These are phyloP conservation scores for Apostasia shenzhenica DNA, from an alignment of 106 monocot genomes.

Conservation along the genomic window DNA sequence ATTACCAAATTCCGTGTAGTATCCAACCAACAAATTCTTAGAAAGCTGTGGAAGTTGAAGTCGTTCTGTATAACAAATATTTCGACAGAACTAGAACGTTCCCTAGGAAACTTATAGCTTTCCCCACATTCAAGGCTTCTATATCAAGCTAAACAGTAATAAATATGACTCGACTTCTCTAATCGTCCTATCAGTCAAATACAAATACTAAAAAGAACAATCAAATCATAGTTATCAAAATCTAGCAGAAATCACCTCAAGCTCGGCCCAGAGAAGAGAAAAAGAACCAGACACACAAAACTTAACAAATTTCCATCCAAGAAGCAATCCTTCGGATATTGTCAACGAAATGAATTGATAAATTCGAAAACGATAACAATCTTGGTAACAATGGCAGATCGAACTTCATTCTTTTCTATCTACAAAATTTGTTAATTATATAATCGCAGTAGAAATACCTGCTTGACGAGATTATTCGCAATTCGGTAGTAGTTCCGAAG, in stretches of 20 bases:
- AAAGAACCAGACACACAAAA: not conserved
- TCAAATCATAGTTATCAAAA: no score
- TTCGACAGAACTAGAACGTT: no score
- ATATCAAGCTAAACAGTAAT: no score
- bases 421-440: not conserved
- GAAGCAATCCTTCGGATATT: not conserved
- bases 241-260: not conserved
- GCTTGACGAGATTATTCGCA: slow-evolving; percentile 67
- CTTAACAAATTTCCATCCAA: not conserved
- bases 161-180: no score
- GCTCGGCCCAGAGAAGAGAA: not conserved
- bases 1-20: no score
- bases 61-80: no score
- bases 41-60: no score
- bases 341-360: not conserved
- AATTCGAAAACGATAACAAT: not conserved
- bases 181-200: no score
- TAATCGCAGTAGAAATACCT: slow-evolving; percentile 32
- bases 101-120: no score
- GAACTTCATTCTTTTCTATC: not conserved
- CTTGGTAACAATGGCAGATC: not conserved
- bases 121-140: no score
- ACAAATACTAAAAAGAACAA: no score
- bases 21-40: no score
- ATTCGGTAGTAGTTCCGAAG: slow-evolving; percentile 77